Evolutionary conservation across 2,329 filamentous ascomycete genomes (phyloP), one percentile per base, ranked within the genome.

Genomic region (Thermoascus crustaceus): DNA sequence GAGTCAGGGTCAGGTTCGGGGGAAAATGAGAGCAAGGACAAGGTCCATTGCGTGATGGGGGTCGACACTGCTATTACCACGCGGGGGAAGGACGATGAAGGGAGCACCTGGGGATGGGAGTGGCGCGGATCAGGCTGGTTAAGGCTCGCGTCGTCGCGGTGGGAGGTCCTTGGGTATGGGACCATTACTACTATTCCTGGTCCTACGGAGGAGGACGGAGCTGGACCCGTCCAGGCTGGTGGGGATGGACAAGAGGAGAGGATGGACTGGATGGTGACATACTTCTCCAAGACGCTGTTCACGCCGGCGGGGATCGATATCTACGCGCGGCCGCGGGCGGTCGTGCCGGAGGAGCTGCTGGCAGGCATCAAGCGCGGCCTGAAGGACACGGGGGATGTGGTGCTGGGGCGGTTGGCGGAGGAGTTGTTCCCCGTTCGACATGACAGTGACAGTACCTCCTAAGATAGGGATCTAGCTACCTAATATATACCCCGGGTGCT

Each of bases 241-340:
- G 49, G 48, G 32, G 51, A 52, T 2, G 41, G 42, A 22, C 17
- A 18, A 20, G 23, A 4, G 9, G 10, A n/a, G 19, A 38, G 7
- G 48, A 44, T 44, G 10, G 47, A 63, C 21, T 94, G 84, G 83
- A 77, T 75, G 1, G 83, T 94, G 9, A 93, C 84, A 4, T 89
- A 81, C 71, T 94, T 94, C 58, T 79, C 80, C 43, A 80, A 83
- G 52, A 93, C 84, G 16, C 47, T 88, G 29, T 93, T 94, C 48
- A 91, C 85, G 5, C 81, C 82, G 43, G 83, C 85, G 38, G 86
- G 86, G 0, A 52, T 94, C 19, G 86, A 94, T 60, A 60, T 93
- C 7, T 91, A 89, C 58, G 78, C 76, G 30, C 71, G 82, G 47
- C 67, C 71, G 10, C 70, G 62, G 34, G 72, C 71, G 42, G 82